phyloP scores from a whole-genome alignment of 371 early-diverging fungal species.

The Mucor plumbeus region DNA sequence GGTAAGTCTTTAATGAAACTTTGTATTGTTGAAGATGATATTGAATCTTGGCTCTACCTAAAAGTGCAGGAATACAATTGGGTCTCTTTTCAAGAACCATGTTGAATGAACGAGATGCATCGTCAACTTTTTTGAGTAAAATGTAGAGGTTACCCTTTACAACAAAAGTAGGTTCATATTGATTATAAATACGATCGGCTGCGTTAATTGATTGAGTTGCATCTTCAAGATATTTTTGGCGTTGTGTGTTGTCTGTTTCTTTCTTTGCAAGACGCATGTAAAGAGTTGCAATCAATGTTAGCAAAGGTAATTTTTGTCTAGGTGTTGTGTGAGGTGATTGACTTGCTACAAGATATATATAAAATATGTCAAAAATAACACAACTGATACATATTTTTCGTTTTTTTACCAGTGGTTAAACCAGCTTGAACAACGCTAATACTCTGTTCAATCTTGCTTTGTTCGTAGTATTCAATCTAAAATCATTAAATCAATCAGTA shows the following conservation, averaged over 20 bases:
- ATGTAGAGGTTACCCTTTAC: conserved; percentile 72
- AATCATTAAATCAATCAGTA: not conserved
- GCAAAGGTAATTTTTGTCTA: conserved; percentile 67
- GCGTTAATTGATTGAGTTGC: conserved; percentile 76
- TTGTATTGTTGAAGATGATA: conserved; percentile 63
- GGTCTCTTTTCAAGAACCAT: conserved; percentile 65
- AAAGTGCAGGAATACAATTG: conserved; percentile 74
- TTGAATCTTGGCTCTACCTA: conserved; percentile 77
- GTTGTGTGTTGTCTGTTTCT: conserved; percentile 46
- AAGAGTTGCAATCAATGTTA: conserved; percentile 70
- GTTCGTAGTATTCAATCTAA: conserved; percentile 81
- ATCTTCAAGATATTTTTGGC: conserved; percentile 60
- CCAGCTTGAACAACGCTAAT: conserved; percentile 67
- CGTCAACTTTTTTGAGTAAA: conserved; percentile 62
- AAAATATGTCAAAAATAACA: not conserved
- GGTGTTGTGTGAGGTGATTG: conserved; percentile 58
- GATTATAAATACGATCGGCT: conserved; percentile 73
- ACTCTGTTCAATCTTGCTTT: conserved; percentile 64
- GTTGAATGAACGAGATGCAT: conserved; percentile 72
- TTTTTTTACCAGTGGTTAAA: conserved; percentile 55
- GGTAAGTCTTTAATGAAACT: conserved; percentile 73
- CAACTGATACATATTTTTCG: conserved; percentile 7
- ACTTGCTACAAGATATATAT: conserved; percentile 27
- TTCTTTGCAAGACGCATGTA: conserved; percentile 65
- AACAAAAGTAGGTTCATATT: conserved; percentile 71